Base-by-base conservation (phyloP, 1,284 basidiomycete genomes). In the Athelia psychrophila region DNA sequence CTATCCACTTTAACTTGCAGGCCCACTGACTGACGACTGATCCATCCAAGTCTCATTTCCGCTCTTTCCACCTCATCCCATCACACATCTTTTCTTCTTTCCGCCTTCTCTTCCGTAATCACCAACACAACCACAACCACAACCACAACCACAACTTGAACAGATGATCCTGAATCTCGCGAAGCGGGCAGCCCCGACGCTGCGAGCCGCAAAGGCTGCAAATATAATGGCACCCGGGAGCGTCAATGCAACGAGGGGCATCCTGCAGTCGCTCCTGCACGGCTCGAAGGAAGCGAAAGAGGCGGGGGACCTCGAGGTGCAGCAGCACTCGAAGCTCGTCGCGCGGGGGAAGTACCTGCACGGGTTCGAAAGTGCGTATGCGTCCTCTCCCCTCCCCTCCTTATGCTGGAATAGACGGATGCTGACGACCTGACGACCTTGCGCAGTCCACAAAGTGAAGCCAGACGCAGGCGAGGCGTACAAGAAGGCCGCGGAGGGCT, bases 271-370 rank as follows among this genome's bases (percentile, higher is more conserved):
- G 32, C 60, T 84, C 45, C 67, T 84, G 55, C 82, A 84, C 60
- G 95, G 95, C 35, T 93, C 91, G 42, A 85, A 86, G 51, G 84
- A 92, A 63, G 94, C 93, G 47, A 88, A 91, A 72, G 76, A 82
- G 61, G 91, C 86, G 54, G 89, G 92, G 33, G 90, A 94, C 45
- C 70, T 84, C 32, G 84, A 88, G 55, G 69, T 79, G 49, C 78
- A 83, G 54, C 92, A 94, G 63, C 93, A 96, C 67, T 93, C 91
- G 8, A 81, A 81, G 62, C 70, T 93, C 3, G 87, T 96, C 47
- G 94, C 89, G 38, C 78, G 93, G 52, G 91, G 91, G 47, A 93
- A 95, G 74, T 91, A 91, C 62, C 77, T 90, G 25, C 93, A 96
- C 69, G 91, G 90, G 36, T 88, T 96, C 62, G 90, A 95, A 71